These are phyloP conservation scores for Puccinia brachypodii DNA, from an alignment of 1,284 basidiomycete species.

Conservation along the genomic window DNA sequence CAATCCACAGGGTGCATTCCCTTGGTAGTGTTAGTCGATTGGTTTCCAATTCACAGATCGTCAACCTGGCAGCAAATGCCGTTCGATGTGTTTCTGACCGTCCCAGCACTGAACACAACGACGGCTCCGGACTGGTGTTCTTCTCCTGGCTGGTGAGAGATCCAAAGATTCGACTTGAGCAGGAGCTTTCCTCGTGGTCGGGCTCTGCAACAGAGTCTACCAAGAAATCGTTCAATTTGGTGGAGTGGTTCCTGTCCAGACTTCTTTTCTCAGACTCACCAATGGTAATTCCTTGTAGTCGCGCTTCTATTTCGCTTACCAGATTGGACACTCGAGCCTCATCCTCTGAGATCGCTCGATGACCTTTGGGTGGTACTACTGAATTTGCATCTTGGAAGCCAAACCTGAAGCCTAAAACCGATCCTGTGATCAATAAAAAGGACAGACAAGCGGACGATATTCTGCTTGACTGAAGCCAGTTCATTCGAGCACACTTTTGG, in stretches of 20 bases:
- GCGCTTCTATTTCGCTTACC: neutral
- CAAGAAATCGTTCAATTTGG: neutral
- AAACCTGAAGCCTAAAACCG: constrained; percentile 7
- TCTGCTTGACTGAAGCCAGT: neutral
- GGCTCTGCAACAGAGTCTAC: neutral
- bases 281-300: neutral
- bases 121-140: neutral
- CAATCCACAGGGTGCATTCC: constrained; percentile 38
- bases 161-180: constrained; percentile 24
- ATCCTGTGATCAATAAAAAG: neutral
- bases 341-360: neutral
- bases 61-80: constrained; percentile 42
- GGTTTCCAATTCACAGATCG: constrained; percentile 40
- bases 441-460: neutral
- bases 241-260: neutral
- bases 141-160: neutral
- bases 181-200: constrained; percentile 20
- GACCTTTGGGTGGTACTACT: neutral
- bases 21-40: constrained; percentile 13
- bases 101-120: constrained; percentile 17
- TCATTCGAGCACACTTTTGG: neutral
- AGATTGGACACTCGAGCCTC: neutral
- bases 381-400: constrained; percentile 16
- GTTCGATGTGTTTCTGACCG: constrained; percentile 26
- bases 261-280: neutral